phyloP scores from a whole-genome alignment of 805 yeast species.

The Allodekkera sacchari region DNA sequence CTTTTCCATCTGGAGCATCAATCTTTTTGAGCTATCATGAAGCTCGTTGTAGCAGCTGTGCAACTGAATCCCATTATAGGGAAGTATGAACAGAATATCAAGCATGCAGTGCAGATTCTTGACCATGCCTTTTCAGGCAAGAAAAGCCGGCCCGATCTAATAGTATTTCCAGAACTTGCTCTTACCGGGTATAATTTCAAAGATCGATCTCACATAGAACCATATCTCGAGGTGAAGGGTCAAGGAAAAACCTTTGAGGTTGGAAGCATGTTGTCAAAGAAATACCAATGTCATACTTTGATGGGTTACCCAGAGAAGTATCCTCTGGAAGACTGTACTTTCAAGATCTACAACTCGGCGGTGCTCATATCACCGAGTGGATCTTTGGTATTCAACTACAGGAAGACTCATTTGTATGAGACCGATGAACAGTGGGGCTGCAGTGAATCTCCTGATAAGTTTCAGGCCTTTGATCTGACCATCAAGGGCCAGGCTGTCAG shows the following conservation, averaged over 20 bases:
- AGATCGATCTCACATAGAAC: constrained; percentile 37
- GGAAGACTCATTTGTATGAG: constrained; percentile 69
- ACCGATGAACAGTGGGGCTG: constrained; percentile 82
- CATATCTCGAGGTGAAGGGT: constrained; percentile 43
- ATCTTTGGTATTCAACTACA: constrained; percentile 49
- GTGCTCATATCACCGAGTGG: constrained; percentile 56
- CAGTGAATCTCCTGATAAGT: constrained; percentile 54
- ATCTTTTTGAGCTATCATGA: constrained; percentile 23
- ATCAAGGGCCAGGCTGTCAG: constrained; percentile 25
- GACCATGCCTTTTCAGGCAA: constrained; percentile 18
- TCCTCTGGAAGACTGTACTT: constrained; percentile 4
- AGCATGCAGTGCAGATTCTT: constrained; percentile 36
- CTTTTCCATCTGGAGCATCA: neutral
- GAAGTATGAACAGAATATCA: constrained; percentile 43
- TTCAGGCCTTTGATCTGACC: constrained; percentile 39
- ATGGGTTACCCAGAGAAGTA: constrained; percentile 73
- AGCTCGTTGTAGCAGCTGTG: constrained; percentile 51
- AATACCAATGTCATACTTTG: constrained; percentile 54
- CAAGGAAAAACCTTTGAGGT: constrained; percentile 38
- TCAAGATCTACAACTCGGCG: constrained; percentile 59
- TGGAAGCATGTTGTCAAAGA: constrained; percentile 46
- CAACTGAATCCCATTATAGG: constrained; percentile 66
- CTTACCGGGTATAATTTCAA: constrained; percentile 75
- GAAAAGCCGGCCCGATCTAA: constrained; percentile 41
- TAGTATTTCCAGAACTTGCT: constrained; percentile 78